Conservation (phyloP, 805 yeast genomes). For the Cyberlindnera euphorbiiphila region DNA sequence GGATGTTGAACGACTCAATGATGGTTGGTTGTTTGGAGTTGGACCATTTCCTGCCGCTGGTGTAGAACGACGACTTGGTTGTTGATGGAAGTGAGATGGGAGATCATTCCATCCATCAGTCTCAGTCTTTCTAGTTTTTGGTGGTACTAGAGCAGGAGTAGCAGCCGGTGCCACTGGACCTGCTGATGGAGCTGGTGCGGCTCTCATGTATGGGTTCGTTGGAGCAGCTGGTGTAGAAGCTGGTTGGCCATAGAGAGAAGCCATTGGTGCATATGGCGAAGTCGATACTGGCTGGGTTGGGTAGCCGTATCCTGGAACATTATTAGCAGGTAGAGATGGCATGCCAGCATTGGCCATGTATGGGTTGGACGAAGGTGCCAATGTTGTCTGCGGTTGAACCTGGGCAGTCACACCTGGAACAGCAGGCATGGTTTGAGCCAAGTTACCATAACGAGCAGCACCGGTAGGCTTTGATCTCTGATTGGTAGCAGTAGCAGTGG, state of each 20-base stretch:
- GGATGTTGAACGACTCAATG: slow-evolving; percentile 22
- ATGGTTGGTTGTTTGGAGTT: slow-evolving; percentile 23
- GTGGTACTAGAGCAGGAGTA: slow-evolving; percentile 28
- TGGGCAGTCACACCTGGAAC: slow-evolving; percentile 13
- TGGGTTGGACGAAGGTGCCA: slow-evolving; percentile 18
- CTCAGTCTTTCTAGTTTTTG: slow-evolving; percentile 37
- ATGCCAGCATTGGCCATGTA: slow-evolving; percentile 13
- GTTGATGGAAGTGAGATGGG: slow-evolving; percentile 47
- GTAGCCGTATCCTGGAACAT: slow-evolving; percentile 16
- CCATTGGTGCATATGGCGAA: slow-evolving; percentile 13
- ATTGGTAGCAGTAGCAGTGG: slow-evolving; percentile 19
- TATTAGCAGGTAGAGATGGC: slow-evolving; percentile 10
- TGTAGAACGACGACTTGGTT: slow-evolving; percentile 37
- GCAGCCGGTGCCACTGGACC: slow-evolving; percentile 19
- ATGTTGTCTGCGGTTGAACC: slow-evolving; percentile 11
- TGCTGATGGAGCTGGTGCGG: slow-evolving; percentile 7
- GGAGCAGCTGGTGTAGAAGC: slow-evolving; percentile 26
- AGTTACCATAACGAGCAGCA: slow-evolving; percentile 20
- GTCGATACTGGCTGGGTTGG: slow-evolving; percentile 9
- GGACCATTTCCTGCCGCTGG: slow-evolving; percentile 33
- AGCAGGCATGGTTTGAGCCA: slow-evolving; percentile 7
- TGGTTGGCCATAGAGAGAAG: slow-evolving; percentile 14
- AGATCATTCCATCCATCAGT: slow-evolving; percentile 73
- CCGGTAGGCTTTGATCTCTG: slow-evolving; percentile 13
- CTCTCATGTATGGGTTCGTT: slow-evolving; percentile 35